A percentile compares a stretch with the other conserved stretches of the same genome.
Conservation (phyloP, 192 early-diverging fungal genomes). For the Powellomyces hirtus region DNA sequence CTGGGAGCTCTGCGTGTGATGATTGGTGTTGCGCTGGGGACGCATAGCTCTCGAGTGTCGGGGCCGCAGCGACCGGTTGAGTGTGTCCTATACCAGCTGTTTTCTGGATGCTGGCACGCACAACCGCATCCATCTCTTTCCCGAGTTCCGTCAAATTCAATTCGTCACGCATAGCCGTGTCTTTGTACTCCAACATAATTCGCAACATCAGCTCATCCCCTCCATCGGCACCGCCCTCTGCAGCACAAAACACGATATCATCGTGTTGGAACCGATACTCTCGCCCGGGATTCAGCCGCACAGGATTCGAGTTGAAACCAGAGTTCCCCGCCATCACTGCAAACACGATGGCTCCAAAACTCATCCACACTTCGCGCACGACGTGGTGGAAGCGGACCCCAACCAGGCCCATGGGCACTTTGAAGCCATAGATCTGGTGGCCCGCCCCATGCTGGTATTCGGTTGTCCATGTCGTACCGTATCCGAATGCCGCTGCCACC, state of each 20-base stretch:
- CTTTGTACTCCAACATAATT: slow-evolving; percentile 46
- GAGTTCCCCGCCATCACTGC: slow-evolving; percentile 39
- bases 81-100: neutral
- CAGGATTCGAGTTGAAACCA: slow-evolving; percentile 32
- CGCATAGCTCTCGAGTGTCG: neutral
- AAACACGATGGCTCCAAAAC: slow-evolving; percentile 46
- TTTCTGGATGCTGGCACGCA: slow-evolving; percentile 1
- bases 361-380: slow-evolving; percentile 33
- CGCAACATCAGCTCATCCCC: slow-evolving; percentile 47
- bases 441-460: slow-evolving; percentile 49
- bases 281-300: slow-evolving; percentile 39
- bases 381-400: slow-evolving; percentile 38
- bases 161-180: slow-evolving; percentile 30
- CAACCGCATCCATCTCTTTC: slow-evolving; percentile 33
- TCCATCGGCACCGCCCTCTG: slow-evolving; percentile 23
- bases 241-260: slow-evolving; percentile 45
- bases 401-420: slow-evolving; percentile 42
- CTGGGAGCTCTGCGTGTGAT: neutral
- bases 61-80: neutral
- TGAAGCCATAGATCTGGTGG: slow-evolving; percentile 48
- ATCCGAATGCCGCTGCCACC: neutral
- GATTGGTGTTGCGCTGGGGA: no score
- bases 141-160: slow-evolving; percentile 37
- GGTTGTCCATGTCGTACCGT: slow-evolving; percentile 27
- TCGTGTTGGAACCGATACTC: slow-evolving; percentile 32